A percentile compares a stretch with the other conserved stretches of the same genome.
Conservation (phyloP, 1,139 yeast species). For the Scheffersomyces titani region DNA sequence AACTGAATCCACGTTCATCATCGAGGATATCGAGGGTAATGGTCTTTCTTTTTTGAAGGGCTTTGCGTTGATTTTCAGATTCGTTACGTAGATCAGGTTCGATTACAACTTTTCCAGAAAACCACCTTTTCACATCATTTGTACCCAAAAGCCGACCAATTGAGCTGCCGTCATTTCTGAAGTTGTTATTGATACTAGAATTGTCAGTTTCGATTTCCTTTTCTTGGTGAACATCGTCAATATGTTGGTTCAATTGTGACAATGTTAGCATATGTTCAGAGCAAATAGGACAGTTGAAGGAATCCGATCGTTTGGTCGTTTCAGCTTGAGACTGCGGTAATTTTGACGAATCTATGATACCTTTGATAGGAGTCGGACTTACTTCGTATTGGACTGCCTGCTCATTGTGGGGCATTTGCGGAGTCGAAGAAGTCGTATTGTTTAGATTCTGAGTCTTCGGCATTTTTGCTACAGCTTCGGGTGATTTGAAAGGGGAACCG, state of each 20-base stretch:
- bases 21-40: constrained; percentile 38
- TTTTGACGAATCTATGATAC: background rate
- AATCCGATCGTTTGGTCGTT: background rate
- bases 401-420: background rate
- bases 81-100: constrained; percentile 1
- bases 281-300: constrained; percentile 67
- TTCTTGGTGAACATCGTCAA: constrained; percentile 64
- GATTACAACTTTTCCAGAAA: constrained; percentile 13
- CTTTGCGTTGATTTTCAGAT: background rate
- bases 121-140: constrained; percentile 24
- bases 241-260: constrained; percentile 63
- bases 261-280: constrained; percentile 58
- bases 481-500: constrained; percentile 27
- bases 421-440: background rate
- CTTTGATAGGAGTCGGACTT: background rate
- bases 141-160: background rate
- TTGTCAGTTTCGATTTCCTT: background rate
- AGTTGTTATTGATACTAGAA: constrained; percentile 8
- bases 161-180: constrained; percentile 4
- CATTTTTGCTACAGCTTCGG: constrained; percentile 3
- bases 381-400: background rate
- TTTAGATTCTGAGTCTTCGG: background rate
- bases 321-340: background rate
- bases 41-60: constrained; percentile 22
- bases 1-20: constrained; percentile 32